phyloP scores from a whole-genome alignment of 306 rosid species.

The Canavalia gladiata region DNA sequence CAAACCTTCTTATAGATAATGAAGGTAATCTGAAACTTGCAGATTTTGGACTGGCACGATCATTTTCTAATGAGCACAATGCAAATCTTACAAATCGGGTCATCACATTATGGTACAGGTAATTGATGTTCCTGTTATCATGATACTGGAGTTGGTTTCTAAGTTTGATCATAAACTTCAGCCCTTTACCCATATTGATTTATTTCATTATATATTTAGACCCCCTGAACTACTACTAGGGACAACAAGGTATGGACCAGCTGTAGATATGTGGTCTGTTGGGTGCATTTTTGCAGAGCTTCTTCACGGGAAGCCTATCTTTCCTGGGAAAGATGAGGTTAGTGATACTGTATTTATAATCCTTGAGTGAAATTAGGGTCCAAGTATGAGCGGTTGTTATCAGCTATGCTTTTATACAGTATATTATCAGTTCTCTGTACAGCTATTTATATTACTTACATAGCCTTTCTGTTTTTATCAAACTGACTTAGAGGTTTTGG shows the following conservation, averaged over 20 bases:
- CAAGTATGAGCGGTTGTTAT: conserved; percentile 7
- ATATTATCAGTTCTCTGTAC: neutral
- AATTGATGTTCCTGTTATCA: conserved; percentile 7
- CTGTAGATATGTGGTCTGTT: conserved; percentile 89
- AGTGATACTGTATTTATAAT: conserved; percentile 27
- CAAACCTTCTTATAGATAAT: conserved; percentile 82
- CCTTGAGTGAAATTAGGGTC: neutral
- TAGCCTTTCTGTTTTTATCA: neutral
- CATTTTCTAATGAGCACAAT: conserved; percentile 64
- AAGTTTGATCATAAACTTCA: conserved; percentile 2
- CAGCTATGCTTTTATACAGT: conserved; percentile 6
- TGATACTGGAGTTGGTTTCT: neutral
- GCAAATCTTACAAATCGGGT: conserved; percentile 83
- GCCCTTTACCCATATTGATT: neutral
- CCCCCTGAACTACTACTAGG: conserved; percentile 83
- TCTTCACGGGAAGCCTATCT: conserved; percentile 73
- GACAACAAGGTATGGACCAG: conserved; percentile 79
- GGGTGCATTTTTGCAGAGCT: conserved; percentile 89
- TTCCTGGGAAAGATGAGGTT: conserved; percentile 84
- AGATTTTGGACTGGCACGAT: conserved; percentile 79
- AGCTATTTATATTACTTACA: neutral
- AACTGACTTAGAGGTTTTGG: conserved; percentile 9
- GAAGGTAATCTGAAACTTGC: conserved; percentile 83
- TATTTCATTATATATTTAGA: conserved; percentile 56
- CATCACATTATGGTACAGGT: conserved; percentile 86